These are phyloP conservation scores for Endoconidiophora polonica DNA, from an alignment of 2,329 filamentous ascomycete species.

Conservation along the genomic window DNA sequence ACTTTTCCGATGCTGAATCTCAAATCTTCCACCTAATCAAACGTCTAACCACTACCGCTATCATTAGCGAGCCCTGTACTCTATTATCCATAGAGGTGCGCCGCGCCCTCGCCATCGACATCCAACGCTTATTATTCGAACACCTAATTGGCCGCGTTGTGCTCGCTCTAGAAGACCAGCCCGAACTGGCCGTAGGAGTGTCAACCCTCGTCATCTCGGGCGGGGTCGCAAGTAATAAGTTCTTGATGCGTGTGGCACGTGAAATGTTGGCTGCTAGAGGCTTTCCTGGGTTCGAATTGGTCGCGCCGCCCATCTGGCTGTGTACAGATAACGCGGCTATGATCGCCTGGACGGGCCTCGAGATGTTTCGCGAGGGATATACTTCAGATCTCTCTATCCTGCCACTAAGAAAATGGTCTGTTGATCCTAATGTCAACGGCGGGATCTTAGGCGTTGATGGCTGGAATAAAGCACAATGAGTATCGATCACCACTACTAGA, in stretches of 20 bases:
- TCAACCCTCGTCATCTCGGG: slow-evolving; percentile 66
- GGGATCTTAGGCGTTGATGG: slow-evolving; percentile 48
- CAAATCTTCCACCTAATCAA: slow-evolving; percentile 41
- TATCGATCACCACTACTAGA: not conserved
- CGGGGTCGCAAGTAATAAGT: slow-evolving; percentile 76
- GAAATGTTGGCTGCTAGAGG: slow-evolving; percentile 47
- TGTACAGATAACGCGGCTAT: slow-evolving; percentile 97
- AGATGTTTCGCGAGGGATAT: slow-evolving; percentile 78
- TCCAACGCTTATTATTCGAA: slow-evolving; percentile 72
- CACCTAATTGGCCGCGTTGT: slow-evolving; percentile 61
- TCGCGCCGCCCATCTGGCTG: slow-evolving; percentile 57
- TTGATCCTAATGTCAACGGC: slow-evolving; percentile 44
- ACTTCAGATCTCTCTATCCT: slow-evolving; percentile 41
- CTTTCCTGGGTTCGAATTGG: slow-evolving; percentile 40
- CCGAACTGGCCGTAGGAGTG: slow-evolving; percentile 21
- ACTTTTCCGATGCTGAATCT: slow-evolving; percentile 57
- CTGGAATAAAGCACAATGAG: slow-evolving; percentile 21
- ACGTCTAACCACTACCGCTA: slow-evolving; percentile 24
- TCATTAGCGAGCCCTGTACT: slow-evolving; percentile 27
- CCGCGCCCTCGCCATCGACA: slow-evolving; percentile 49
- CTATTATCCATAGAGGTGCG: slow-evolving; percentile 32
- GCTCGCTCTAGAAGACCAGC: slow-evolving; percentile 25
- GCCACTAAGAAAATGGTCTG: slow-evolving; percentile 53
- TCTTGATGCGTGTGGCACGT: slow-evolving; percentile 50
- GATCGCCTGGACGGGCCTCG: slow-evolving; percentile 85